Conservation (phyloP, 2,329 filamentous ascomycete species). For the Ceratocystis cacaofunesta region DNA sequence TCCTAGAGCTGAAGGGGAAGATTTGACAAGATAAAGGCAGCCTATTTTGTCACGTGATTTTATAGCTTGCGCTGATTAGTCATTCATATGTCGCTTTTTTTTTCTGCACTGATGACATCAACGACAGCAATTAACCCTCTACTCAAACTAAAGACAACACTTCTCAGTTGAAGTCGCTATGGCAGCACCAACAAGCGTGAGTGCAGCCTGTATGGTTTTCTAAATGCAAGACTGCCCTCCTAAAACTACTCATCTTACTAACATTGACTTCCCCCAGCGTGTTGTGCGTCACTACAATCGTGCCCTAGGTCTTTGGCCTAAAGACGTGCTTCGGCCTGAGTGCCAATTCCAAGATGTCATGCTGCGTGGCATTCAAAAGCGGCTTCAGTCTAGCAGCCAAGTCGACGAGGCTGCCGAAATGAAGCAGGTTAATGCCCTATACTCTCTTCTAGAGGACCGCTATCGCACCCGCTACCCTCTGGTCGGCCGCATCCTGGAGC, state of each 20-base stretch:
- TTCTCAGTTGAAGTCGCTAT: constrained; percentile 11
- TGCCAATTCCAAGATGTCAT: constrained; percentile 47
- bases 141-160: background rate
- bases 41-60: background rate
- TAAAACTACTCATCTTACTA: background rate
- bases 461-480: constrained; percentile 30
- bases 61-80: background rate
- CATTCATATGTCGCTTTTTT: background rate
- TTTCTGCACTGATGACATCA: background rate
- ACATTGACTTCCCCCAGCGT: constrained; percentile 8
- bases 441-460: constrained; percentile 43
- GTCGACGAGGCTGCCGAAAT: constrained; percentile 9
- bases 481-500: constrained; percentile 31
- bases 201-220: background rate
- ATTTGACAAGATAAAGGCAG: background rate
- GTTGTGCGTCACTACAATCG: constrained; percentile 30
- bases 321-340: constrained; percentile 47
- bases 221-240: too few species aligned
- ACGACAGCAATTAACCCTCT: too few species aligned
- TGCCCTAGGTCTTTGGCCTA: constrained; percentile 45
- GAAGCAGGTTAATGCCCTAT: constrained; percentile 42
- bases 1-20: background rate
- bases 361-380: constrained; percentile 20
- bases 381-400: constrained; percentile 19
- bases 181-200: constrained; percentile 20